Conservation (phyloP, 768 basidiomycete genomes). For the Lenzites betulinus region DNA sequence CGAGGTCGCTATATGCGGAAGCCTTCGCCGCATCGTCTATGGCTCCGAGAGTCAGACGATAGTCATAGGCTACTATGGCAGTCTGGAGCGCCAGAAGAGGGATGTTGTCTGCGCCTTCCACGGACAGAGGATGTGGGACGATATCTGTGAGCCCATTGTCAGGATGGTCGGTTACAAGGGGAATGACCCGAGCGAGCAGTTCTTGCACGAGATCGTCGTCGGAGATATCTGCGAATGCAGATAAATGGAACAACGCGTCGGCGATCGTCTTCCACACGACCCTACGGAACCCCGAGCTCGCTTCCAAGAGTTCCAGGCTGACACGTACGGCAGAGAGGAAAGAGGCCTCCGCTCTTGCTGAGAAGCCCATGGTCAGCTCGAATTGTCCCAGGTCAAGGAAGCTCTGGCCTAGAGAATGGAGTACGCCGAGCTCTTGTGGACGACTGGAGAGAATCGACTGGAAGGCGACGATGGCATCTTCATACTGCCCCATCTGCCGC, state of each 20-base stretch:
- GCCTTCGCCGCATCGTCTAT: constrained; percentile 51
- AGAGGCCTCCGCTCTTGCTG: constrained; percentile 71
- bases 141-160: constrained; percentile 46
- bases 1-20: constrained; percentile 77
- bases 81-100: constrained; percentile 45
- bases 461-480: constrained; percentile 73
- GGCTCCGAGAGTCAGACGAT: constrained; percentile 58
- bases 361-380: constrained; percentile 70
- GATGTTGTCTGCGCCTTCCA: constrained; percentile 25
- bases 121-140: constrained; percentile 34
- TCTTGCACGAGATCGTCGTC: constrained; percentile 43
- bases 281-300: constrained; percentile 62
- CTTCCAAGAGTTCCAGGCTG: constrained; percentile 51
- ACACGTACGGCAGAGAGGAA: constrained; percentile 61
- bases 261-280: constrained; percentile 84
- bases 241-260: constrained; percentile 74
- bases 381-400: constrained; percentile 69
- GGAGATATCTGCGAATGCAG: constrained; percentile 49
- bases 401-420: constrained; percentile 70
- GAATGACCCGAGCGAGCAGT: constrained; percentile 37
- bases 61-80: constrained; percentile 60
- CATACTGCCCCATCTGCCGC: constrained; percentile 70
- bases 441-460: constrained; percentile 52
- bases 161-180: constrained; percentile 42
- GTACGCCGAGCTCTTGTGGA: constrained; percentile 71